Base-by-base conservation (phyloP, 345 rosid genomes). In the Eutrema heterophyllum region DNA sequence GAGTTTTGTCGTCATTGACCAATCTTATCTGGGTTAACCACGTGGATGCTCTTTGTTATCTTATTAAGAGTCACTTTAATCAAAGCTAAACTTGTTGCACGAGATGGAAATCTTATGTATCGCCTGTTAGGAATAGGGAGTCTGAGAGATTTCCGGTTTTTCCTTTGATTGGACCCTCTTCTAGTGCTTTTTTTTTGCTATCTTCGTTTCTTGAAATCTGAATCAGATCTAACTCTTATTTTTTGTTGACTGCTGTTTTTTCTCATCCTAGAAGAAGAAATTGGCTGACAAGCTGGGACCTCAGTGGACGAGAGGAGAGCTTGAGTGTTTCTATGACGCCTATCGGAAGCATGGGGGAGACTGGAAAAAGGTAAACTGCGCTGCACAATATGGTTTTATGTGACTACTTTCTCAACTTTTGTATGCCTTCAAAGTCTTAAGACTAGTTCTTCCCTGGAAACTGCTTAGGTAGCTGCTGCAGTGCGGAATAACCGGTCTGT, bases 251-350 rank as follows among this genome's bases (percentile, higher is more conserved):
- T 59, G 24, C 18, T 2, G 15, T 38, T 21, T 16, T 66, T 51
- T 50, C 75, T 79, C 46, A 57, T 40, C 56, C 0, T 77, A 84
- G 92, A 84, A 87, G 88, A 89, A 79, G 84, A 96, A 85, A 68
- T 82, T 86, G 72, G 70, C 93, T 73, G 91, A 90, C 62, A 90
- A 86, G 83, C 77, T 92, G 64, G 99, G 99, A 69, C 85, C 91
- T 72, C 98, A 89, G 64, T 96, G 99, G 99, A 88, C 84, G 61
- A 81, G 84, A 78, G 86, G 67, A 9, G 99, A 96, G 81, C 93
- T 92, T 30, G 88, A 86, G 76, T 85, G 82, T 49, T 96, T 96
- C 83, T 96, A 96, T 79, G 88, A 83, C 46, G 89, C 93, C 41
- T 96, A 86, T 74, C 77, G 98, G 48, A 87, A 79, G 70, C 81